Evolutionary conservation across 345 rosid species (phyloP), one percentile per base, ranked within the genome.

Genomic region (Linum lewisii): DNA sequence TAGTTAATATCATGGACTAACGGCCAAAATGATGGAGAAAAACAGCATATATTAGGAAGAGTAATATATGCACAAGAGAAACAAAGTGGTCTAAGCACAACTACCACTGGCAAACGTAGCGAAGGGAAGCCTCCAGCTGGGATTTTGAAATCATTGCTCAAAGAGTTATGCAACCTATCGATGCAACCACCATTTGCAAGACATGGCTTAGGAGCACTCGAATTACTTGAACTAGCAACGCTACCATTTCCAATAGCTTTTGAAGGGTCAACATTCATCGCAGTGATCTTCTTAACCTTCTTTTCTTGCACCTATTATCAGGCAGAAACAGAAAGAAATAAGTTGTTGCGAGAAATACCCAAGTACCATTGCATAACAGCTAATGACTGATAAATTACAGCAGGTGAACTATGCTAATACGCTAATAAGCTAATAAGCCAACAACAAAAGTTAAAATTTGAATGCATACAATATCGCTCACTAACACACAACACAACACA

Each of bases 51-150:
- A 15, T 9, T 8, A 38, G 45, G 11, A 38, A 38, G 16, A 38
- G 2, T 38, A 38, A 38, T 38, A 26, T 21, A 63, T 22, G 29
- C 60, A 49, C 20, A 16, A 59, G 50, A 20, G 51, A 14, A 53
- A 37, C 11, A 10, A 10, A 58, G 42, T 13, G 34, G 62, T 55
- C 57, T 45, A 44, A 63, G 75, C 70, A 80, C 74, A 72, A 82
- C 80, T 85, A 94, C 99, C 96, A 81, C 83, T 55, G 99, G 99
- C 64, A 94, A 77, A 47, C 63, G 97, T 59, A 94, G 79, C 38
- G 95, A 87, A 20, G 95, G 78, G 72, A 87, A 69, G 79, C 86
- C 87, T 59, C 90, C 87, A 19, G 77, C 75, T 63, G 89, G 88
- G 59, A 84, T 67, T 14, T 80, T 62, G 69, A 79, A 79, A 67